phyloP scores from a whole-genome alignment of 2,329 filamentous ascomycete species.

The Raffaelea deltoideospora region DNA sequence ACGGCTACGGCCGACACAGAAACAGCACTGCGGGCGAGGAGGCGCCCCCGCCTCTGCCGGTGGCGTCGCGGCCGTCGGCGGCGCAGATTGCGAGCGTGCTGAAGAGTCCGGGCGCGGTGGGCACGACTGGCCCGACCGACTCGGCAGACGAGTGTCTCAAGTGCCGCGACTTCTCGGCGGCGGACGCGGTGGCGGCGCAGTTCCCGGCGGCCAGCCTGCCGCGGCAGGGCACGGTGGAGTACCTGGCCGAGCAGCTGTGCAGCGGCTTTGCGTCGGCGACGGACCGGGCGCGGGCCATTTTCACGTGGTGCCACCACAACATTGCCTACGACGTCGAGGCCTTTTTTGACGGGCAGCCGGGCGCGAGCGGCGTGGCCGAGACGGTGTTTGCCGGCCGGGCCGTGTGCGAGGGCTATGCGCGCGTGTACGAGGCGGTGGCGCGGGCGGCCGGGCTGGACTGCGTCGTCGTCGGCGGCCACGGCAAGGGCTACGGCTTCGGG shows the following conservation, averaged over 20 bases:
- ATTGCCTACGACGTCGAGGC: constrained; percentile 67
- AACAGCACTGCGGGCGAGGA: constrained; percentile 18
- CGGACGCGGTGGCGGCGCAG: constrained; percentile 62
- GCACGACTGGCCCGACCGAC: not conserved
- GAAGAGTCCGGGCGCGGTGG: not conserved
- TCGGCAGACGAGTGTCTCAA: constrained; percentile 46
- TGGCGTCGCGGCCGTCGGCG: constrained; percentile 34
- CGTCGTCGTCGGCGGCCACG: constrained; percentile 60
- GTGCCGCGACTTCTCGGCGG: constrained; percentile 76
- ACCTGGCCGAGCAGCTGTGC: constrained; percentile 66
- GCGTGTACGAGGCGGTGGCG: constrained; percentile 65
- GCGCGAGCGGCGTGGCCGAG: constrained; percentile 52
- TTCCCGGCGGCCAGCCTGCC: constrained; percentile 63
- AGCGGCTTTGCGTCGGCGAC: constrained; percentile 65
- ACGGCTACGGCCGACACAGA: constrained; percentile 5
- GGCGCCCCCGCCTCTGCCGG: constrained; percentile 35
- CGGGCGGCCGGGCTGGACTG: constrained; percentile 65
- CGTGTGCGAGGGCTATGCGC: constrained; percentile 85
- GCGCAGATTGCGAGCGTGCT: constrained; percentile 32
- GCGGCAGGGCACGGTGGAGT: constrained; percentile 46
- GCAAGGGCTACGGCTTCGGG: constrained; percentile 69
- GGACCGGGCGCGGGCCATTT: constrained; percentile 85
- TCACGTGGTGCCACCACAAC: constrained; percentile 93
- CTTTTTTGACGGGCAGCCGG: too few relatives aligned
- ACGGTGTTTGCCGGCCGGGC: constrained; percentile 66